Base-by-base conservation (phyloP, 768 basidiomycete genomes). In the Tulasnella sp. region DNA sequence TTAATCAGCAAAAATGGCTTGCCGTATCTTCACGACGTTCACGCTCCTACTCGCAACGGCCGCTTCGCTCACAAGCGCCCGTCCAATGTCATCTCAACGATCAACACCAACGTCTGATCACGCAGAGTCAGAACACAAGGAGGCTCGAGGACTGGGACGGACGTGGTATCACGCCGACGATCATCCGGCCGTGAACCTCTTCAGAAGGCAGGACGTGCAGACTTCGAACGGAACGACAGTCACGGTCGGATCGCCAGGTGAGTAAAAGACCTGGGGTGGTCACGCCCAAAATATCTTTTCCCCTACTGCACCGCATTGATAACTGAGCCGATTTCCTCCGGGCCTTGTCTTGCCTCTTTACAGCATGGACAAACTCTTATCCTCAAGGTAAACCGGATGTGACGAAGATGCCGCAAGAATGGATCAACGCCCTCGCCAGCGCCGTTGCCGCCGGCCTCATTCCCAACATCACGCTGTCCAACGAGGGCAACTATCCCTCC, bases 391-490 rank as follows among this genome's bases (percentile, higher is more conserved):
- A 65, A 12, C 67, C 67, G 19, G 67, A 69, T 29, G 29, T 41
- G 42, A 69, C 67, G 9, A 41, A 69, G 40, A 69, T 71, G 69
- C 69, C 69, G 1, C 35, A 35, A n/a, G 59, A 41, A 19, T 71
- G 69, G 69, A 71, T 59, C 16, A 11, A 35, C 47, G 69, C 69
- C 19, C 41, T 59, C n/a, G 40, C 42, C 6, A 62, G 34, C 1
- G 69, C 59, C 40, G 47, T 19, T 0, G 36, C 44, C 29, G 47
- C 44, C 3, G 69, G 69, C 17, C 69, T 71, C 32, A 71, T 71
- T 41, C 69, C 69, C 2, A 71, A 71, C 40, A 37, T 71, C 52
- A 34, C 52, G 3, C 29, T 59, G 12, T 65, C 64, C 64, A 62
- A 34, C 4, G 32, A 35, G 19, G 69, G 69, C 17, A 22, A 16